phyloP scores from a whole-genome alignment of 176 grass and related monocot genomes.

The Metroxylon sagu region DNA sequence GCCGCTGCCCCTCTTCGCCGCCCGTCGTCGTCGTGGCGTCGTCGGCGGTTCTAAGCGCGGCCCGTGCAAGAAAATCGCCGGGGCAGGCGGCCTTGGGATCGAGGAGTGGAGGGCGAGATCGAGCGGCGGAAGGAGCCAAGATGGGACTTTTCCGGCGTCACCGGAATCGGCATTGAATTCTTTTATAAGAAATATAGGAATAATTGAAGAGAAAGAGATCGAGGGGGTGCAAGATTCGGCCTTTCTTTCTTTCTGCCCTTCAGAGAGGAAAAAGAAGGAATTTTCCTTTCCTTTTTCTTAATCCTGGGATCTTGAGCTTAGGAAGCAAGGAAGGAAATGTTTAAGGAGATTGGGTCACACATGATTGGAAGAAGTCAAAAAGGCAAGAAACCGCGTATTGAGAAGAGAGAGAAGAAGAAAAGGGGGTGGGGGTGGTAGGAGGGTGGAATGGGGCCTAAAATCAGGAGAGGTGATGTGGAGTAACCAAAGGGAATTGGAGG shows the following conservation, averaged over 20 bases:
- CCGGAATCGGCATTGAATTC: not conserved
- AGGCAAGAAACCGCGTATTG: too few species aligned
- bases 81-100: not conserved
- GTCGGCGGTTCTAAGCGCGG: not conserved
- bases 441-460: not conserved
- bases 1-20: not conserved
- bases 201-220: not conserved
- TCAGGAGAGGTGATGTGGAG: too few species aligned
- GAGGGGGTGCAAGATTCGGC: too few species aligned
- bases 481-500: too few species aligned
- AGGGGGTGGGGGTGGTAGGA: not conserved
- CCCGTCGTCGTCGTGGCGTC: conserved; percentile 5
- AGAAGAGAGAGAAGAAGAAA: not conserved
- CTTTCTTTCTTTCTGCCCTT: too few species aligned
- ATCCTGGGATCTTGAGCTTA: too few species aligned
- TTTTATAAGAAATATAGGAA: too few species aligned
- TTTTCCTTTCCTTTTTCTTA: too few species aligned
- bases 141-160: not conserved
- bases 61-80: not conserved
- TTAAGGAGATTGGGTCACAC: too few species aligned
- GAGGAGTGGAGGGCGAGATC: not conserved
- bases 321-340: too few species aligned
- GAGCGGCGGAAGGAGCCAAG: not conserved
- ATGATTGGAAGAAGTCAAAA: too few species aligned
- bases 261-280: too few species aligned